phyloP scores from a whole-genome alignment of 2,329 filamentous ascomycete genomes.

The Chalaropsis thielavioides region DNA sequence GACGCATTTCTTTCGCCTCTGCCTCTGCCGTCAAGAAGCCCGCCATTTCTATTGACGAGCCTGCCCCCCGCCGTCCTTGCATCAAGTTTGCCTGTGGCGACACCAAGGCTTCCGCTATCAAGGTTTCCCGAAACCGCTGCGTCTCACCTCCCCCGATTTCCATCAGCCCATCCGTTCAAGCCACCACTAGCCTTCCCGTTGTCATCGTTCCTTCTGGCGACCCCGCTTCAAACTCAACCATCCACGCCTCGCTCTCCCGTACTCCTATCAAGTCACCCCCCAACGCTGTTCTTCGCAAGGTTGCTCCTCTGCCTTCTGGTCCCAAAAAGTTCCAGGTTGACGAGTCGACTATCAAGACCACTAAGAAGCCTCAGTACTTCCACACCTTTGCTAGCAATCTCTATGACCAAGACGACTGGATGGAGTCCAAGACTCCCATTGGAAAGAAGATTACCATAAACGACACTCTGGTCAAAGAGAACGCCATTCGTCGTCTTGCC shows the following conservation, averaged over 20 bases:
- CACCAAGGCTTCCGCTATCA: background rate
- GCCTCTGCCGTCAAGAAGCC: background rate
- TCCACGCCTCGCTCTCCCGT: conserved; percentile 8
- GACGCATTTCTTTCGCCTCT: conserved; percentile 8
- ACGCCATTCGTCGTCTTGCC: conserved; percentile 68
- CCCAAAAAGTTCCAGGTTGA: conserved; percentile 17
- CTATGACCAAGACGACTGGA: conserved; percentile 81
- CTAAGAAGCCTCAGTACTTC: conserved; percentile 49
- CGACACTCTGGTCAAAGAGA: conserved; percentile 83
- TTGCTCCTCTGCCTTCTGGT: conserved; percentile 11
- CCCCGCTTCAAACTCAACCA: conserved; percentile 14
- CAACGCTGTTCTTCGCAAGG: background rate
- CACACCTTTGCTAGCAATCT: conserved; percentile 84
- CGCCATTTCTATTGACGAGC: conserved; percentile 5
- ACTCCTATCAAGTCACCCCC: conserved; percentile 12
- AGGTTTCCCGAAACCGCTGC: conserved; percentile 11
- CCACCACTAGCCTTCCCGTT: conserved; percentile 2
- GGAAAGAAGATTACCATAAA: conserved; percentile 67
- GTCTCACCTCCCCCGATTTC: conserved; percentile 10
- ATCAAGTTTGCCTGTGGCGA: conserved; percentile 59
- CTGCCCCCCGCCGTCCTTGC: conserved; percentile 38
- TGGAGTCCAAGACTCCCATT: conserved; percentile 51
- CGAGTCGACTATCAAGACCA: conserved; percentile 19
- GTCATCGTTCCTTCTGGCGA: conserved; percentile 1
- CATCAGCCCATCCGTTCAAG: conserved; percentile 6